Conservation (phyloP, 2,329 filamentous ascomycete genomes). For the Xylaria multiplex region DNA sequence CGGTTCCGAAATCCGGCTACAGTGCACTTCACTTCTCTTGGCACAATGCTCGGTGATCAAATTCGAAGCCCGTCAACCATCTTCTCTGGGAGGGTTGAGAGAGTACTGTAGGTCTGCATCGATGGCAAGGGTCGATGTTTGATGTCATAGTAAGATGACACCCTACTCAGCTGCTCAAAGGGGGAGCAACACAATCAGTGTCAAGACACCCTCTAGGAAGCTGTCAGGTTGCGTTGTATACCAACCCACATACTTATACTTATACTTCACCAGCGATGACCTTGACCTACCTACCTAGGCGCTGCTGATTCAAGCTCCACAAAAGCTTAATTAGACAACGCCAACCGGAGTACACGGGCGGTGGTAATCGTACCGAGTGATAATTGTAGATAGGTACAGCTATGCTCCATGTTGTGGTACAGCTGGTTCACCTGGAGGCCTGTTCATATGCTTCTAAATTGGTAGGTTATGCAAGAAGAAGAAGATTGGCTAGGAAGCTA, state of each 20-base stretch:
- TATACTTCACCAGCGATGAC: slow-evolving; percentile 22
- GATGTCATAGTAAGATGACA: slow-evolving; percentile 19
- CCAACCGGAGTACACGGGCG: slow-evolving; percentile 30
- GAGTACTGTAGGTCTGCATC: slow-evolving; percentile 10
- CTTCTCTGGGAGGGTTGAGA: slow-evolving; percentile 5
- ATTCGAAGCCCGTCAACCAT: slow-evolving; percentile 11
- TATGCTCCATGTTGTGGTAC: slow-evolving; percentile 33
- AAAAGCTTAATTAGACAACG: slow-evolving; percentile 48
- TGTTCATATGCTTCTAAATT: slow-evolving; percentile 24
- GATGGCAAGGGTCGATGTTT: background rate
- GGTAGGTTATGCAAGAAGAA: slow-evolving; percentile 12
- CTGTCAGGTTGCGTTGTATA: slow-evolving; percentile 14
- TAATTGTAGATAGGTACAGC: slow-evolving; percentile 8
- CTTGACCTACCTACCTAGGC: slow-evolving; percentile 24
- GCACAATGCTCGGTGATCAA: slow-evolving; percentile 29
- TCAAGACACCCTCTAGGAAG: slow-evolving; percentile 1
- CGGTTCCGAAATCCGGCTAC: slow-evolving; percentile 31
- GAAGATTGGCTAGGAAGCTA: slow-evolving; percentile 6
- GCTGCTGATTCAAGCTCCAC: slow-evolving; percentile 43
- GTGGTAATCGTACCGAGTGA: slow-evolving; percentile 5
- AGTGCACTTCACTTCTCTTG: slow-evolving; percentile 25
- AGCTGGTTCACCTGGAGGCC: slow-evolving; percentile 29
- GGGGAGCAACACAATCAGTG: background rate
- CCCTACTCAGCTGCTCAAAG: slow-evolving; percentile 10
- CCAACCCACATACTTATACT: slow-evolving; percentile 15